phyloP scores from a whole-genome alignment of 202 grass and related monocot species.

The Cymbopogon flexuosus region DNA sequence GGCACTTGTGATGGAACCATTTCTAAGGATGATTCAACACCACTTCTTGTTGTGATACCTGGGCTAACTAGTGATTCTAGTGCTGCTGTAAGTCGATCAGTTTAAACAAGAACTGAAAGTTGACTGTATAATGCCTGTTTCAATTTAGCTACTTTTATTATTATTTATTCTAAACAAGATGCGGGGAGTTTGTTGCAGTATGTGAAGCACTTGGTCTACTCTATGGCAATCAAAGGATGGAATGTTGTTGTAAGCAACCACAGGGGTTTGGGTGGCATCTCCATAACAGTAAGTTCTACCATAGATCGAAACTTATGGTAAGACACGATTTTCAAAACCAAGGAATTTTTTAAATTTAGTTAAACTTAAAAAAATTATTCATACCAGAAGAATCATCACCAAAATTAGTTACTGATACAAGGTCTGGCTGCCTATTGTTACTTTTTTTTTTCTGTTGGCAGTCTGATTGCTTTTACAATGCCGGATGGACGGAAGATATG shows the following conservation, averaged over 20 bases:
- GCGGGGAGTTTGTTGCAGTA: constrained; percentile 51
- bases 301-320: constrained; percentile 14
- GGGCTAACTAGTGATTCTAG: constrained; percentile 90
- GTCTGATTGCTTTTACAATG: constrained; percentile 98
- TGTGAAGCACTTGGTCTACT: constrained; percentile 75
- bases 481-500: constrained; percentile 88
- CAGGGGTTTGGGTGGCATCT: constrained; percentile 82
- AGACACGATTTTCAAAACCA: constrained; percentile 4
- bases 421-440: constrained; percentile 2
- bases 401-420: constrained; percentile 1
- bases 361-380: constrained; percentile 14
- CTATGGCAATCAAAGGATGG: constrained; percentile 70
- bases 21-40: constrained; percentile 63
- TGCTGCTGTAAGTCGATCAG: constrained; percentile 59
- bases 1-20: constrained; percentile 38
- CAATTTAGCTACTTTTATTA: neutral
- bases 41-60: constrained; percentile 74
- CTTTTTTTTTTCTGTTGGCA: constrained; percentile 26
- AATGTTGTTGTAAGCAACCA: constrained; percentile 93
- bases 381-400: neutral
- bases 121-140: neutral
- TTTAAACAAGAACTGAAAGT: constrained; percentile 25
- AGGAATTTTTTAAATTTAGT: neutral
- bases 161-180: constrained; percentile 23
- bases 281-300: constrained; percentile 70